Evolutionary conservation across 2,329 filamentous ascomycete species (phyloP).

Genomic region (Laburnicola sp.): DNA sequence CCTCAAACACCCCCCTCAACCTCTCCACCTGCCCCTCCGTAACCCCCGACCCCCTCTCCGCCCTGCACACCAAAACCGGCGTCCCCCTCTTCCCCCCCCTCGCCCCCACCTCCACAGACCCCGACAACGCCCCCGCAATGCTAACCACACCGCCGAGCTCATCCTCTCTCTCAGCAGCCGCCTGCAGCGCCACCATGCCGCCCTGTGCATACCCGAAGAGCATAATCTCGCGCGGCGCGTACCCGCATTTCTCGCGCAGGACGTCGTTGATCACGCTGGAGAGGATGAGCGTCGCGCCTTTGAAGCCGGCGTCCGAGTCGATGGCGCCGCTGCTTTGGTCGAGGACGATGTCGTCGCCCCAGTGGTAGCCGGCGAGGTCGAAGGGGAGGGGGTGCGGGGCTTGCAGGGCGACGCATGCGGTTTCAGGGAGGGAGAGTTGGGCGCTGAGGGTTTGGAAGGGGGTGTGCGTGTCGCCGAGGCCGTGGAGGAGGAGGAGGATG

Average conservation of each 20-base stretch:
- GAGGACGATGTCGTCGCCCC: constrained; percentile 63
- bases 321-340: constrained; percentile 56
- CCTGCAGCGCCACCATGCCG: constrained; percentile 57
- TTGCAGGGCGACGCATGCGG: constrained; percentile 72
- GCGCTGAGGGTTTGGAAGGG: no score
- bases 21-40: constrained; percentile 66
- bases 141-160: constrained; percentile 64
- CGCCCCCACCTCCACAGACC: constrained; percentile 31
- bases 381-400: constrained; percentile 71
- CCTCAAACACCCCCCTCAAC: constrained; percentile 66
- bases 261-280: constrained; percentile 49
- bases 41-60: constrained; percentile 55
- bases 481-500: constrained; percentile 80
- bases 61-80: constrained; percentile 65
- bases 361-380: constrained; percentile 66
- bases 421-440: constrained; percentile 73
- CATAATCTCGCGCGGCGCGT: constrained; percentile 53
- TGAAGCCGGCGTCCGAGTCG: constrained; percentile 59
- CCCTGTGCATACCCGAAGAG: constrained; percentile 62
- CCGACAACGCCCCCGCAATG: constrained; percentile 63
- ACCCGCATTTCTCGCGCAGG: constrained; percentile 55
- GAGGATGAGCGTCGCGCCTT: constrained; percentile 47
- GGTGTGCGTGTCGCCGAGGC: constrained; percentile 51
- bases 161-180: constrained; percentile 43
- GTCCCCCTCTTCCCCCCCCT: constrained; percentile 60